phyloP scores from a whole-genome alignment of 2,329 filamentous ascomycete genomes.

The Xylaria sp. region DNA sequence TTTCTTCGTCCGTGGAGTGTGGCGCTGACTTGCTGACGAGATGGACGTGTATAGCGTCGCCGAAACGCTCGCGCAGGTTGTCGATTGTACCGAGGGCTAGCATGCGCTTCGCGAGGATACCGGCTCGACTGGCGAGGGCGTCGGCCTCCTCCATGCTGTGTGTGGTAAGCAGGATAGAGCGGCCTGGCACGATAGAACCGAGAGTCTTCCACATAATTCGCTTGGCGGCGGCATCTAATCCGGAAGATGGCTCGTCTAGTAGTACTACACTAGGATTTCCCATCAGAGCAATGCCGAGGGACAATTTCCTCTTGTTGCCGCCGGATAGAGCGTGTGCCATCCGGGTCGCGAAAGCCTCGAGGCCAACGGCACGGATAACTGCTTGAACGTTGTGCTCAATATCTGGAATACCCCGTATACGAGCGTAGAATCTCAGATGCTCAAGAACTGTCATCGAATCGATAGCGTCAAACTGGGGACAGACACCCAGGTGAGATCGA shows the following conservation, averaged over 20 bases:
- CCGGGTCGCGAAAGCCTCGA: slow-evolving; percentile 74
- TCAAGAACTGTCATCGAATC: slow-evolving; percentile 91
- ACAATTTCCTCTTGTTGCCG: slow-evolving; percentile 94
- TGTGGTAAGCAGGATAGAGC: slow-evolving; percentile 88
- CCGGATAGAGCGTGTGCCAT: slow-evolving; percentile 85
- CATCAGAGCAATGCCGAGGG: slow-evolving; percentile 89
- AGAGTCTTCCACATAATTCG: slow-evolving; percentile 93
- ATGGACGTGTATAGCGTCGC: slow-evolving; percentile 83
- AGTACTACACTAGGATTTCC: slow-evolving; percentile 89
- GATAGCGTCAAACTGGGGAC: slow-evolving; percentile 87
- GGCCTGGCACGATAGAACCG: slow-evolving; percentile 75
- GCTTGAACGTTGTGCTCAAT: slow-evolving; percentile 81
- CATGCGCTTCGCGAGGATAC: slow-evolving; percentile 88
- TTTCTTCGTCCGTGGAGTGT: slow-evolving; percentile 75
- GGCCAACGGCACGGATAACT: slow-evolving; percentile 83
- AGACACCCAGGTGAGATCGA: slow-evolving; percentile 85
- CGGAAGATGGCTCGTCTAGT: slow-evolving; percentile 88
- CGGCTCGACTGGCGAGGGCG: slow-evolving; percentile 82
- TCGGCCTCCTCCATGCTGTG: slow-evolving; percentile 97
- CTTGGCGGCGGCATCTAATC: slow-evolving; percentile 91
- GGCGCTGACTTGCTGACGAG: slow-evolving; percentile 81
- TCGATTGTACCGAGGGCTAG: slow-evolving; percentile 83
- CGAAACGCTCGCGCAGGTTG: slow-evolving; percentile 77
- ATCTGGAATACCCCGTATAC: slow-evolving; percentile 80
- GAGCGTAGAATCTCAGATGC: slow-evolving; percentile 88